Percentiles rank a stretch among this genome's conserved stretches.
Evolutionary conservation across 306 rosid species (phyloP).

Genomic region (Amphicarpaea edgeworthii): DNA sequence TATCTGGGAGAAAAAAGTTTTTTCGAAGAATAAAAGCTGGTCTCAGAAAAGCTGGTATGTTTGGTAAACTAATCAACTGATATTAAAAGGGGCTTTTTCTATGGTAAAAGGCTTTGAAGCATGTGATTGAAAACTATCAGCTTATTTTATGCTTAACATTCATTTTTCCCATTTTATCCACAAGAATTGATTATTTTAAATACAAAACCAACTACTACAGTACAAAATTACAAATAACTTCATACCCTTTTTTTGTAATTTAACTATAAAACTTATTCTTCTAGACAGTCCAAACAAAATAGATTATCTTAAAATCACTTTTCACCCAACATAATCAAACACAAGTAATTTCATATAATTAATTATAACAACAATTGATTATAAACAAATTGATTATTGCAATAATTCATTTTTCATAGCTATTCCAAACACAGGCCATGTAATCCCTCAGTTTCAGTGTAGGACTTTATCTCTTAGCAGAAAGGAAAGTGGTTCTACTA

Average conservation of each 20-base stretch:
- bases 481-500: slow-evolving; percentile 39
- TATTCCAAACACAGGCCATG: not conserved
- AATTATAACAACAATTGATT: not conserved
- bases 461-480: slow-evolving; percentile 31
- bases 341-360: not conserved
- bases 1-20: not conserved
- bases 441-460: slow-evolving; percentile 30
- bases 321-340: not conserved
- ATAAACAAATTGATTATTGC: not conserved
- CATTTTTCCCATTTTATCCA: not conserved
- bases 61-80: not conserved
- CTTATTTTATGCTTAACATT: not conserved
- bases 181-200: not conserved
- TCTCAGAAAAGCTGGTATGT: not conserved
- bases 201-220: not conserved
- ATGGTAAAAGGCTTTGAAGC: not conserved
- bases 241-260: not conserved
- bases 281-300: not conserved
- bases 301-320: not conserved
- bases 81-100: not conserved
- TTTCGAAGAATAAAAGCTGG: not conserved
- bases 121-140: not conserved
- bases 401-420: slow-evolving; percentile 3
- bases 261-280: not conserved
- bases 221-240: not conserved